These are phyloP conservation scores for Cystofilobasidium bisporidii DNA, from an alignment of 768 basidiomycete species.

Conservation along the genomic window DNA sequence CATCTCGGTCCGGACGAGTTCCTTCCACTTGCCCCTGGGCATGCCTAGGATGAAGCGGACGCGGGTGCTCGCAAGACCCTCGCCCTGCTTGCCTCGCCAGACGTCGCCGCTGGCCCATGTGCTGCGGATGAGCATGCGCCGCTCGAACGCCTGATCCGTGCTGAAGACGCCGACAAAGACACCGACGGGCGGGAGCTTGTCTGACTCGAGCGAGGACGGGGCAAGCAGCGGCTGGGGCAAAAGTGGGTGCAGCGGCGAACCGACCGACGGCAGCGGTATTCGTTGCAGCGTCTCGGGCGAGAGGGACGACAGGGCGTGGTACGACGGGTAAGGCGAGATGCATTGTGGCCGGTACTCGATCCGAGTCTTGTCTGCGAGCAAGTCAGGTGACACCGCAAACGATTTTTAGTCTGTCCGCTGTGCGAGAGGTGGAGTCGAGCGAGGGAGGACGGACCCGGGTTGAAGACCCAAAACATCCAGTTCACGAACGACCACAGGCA, in stretches of 20 bases:
- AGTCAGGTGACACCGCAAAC: not conserved
- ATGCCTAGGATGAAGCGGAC: slow-evolving; percentile 83
- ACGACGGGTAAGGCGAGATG: slow-evolving; percentile 46
- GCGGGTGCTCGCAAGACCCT: slow-evolving; percentile 51
- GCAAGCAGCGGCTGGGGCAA: slow-evolving; percentile 30
- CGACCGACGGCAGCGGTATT: slow-evolving; percentile 33
- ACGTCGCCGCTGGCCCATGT: slow-evolving; percentile 82
- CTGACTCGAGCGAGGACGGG: slow-evolving; percentile 43
- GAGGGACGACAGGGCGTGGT: slow-evolving; percentile 41
- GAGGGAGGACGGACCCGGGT: slow-evolving; percentile 47
- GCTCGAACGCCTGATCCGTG: slow-evolving; percentile 70
- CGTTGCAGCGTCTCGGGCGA: slow-evolving; percentile 39
- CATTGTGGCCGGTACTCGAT: slow-evolving; percentile 93
- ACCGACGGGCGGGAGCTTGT: slow-evolving; percentile 68
- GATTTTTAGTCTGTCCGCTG: not conserved
- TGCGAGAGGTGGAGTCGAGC: too few relatives aligned
- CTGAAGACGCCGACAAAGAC: slow-evolving; percentile 85
- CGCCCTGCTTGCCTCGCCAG: slow-evolving; percentile 60
- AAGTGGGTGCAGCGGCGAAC: slow-evolving; percentile 36
- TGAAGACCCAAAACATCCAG: slow-evolving; percentile 79
- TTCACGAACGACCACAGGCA: slow-evolving; percentile 78
- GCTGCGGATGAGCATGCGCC: slow-evolving; percentile 73
- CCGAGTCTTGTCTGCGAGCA: slow-evolving; percentile 66
- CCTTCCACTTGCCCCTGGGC: slow-evolving; percentile 68
- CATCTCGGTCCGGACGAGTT: slow-evolving; percentile 74